These are phyloP conservation scores for Colletotrichum lini DNA, from an alignment of 2,329 filamentous ascomycete species.

Conservation along the genomic window DNA sequence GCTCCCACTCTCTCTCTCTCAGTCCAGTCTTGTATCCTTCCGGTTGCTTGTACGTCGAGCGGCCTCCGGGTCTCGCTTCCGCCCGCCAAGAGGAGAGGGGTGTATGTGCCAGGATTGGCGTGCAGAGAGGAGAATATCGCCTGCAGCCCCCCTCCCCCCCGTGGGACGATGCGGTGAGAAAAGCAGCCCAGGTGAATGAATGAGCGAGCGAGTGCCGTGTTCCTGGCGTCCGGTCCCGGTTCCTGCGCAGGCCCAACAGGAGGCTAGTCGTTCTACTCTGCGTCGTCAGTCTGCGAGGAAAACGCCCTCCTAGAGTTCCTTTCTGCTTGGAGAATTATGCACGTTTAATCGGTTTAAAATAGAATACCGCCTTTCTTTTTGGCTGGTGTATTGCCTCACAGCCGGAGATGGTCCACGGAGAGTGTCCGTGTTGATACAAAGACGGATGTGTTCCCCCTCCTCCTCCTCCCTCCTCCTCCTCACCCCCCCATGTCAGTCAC, in stretches of 20 bases:
- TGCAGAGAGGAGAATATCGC: constrained; percentile 29
- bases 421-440: constrained; percentile 23
- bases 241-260: constrained; percentile 25
- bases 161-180: constrained; percentile 13
- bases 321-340: constrained; percentile 17
- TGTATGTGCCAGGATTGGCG: constrained; percentile 16
- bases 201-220: constrained; percentile 19
- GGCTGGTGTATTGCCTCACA: neutral
- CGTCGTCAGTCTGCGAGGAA: neutral
- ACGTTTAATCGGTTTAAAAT: constrained; percentile 27
- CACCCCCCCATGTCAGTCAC: neutral
- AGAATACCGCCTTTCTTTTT: constrained; percentile 29
- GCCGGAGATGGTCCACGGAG: neutral
- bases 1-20: neutral
- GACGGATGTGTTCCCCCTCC: neutral
- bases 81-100: constrained; percentile 14
- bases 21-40: constrained; percentile 19
- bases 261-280: neutral
- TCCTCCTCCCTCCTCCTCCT: no score
- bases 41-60: neutral
- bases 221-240: constrained; percentile 19
- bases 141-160: constrained; percentile 16
- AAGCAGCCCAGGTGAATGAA: neutral
- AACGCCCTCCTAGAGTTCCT: neutral
- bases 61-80: constrained; percentile 7